Base-by-base conservation (phyloP, 495 filamentous ascomycete species). In the Achaetomiella virescens region DNA sequence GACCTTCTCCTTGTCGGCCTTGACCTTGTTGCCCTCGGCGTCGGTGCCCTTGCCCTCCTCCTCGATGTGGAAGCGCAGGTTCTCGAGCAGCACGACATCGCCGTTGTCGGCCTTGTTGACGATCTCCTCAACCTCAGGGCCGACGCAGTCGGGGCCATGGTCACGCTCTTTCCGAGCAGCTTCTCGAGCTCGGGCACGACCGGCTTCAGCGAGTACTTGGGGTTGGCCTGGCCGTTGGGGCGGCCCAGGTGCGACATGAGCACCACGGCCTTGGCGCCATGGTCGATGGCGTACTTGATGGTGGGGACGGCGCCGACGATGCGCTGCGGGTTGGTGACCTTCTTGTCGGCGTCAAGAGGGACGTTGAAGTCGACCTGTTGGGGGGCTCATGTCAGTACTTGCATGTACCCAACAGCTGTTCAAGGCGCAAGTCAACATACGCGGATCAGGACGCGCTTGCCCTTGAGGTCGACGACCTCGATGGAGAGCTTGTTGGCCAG, bases 171-270 rank as follows among this genome's bases (percentile, higher is more conserved):
- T 63, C 85, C 87, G 29, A 97, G 81, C 27, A 88, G 83, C 78
- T 91, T 91, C 84, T 93, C 87, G 21, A 99, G 82, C 75, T 95
- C 91, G 18, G 90, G 80, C 4, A 91, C 85, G 47, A 99, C 88
- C 49, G 92, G 91, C 80, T 91, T 86, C 61, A 99, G 78, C 69
- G 85, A 90, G 84, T 95, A 97, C 78, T 97, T 97, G 62, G 84
- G 75, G 74, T 91, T 90, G 68, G 70, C 75, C 75, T 93, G 86
- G 68, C 93, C 93, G 64, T 97, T 85, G 54, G 93, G 93, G 35
- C 93, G 92, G 61, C 93, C 93, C 41, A 99, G 85, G 78, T 99
- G 93, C 68, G 93, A 97, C 95, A 97, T 97, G 69, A 99, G 82
- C 67, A 97, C 79, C 35, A 99, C 90, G 51, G 92, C 83, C 78